Evolutionary conservation across 23 red algal genomes (phyloP).

Genomic region (Cyanidioschyzon merolae): DNA sequence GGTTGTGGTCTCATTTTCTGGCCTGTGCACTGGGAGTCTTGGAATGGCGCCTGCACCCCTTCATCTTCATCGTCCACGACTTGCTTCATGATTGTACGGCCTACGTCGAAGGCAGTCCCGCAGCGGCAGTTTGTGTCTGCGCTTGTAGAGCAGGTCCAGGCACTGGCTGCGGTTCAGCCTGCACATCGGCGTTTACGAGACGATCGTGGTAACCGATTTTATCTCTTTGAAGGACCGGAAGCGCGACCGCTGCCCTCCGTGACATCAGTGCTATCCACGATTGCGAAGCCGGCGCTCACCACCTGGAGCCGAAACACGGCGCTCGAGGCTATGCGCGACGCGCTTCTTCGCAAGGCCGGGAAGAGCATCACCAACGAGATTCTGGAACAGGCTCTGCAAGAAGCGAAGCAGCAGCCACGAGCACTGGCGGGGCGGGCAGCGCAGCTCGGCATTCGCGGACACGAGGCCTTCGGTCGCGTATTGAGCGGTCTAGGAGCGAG

Average conservation of each 20-base stretch:
- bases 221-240: not conserved
- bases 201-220: not conserved
- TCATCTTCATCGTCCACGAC: no score
- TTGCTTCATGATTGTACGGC: not conserved
- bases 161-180: not conserved
- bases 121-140: not conserved
- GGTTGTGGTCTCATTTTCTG: no score
- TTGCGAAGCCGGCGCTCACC: slow-evolving; percentile 12
- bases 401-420: not conserved
- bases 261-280: not conserved
- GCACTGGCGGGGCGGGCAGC: not conserved
- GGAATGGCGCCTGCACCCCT: no score
- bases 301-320: slow-evolving; percentile 2
- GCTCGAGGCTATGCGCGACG: slow-evolving; percentile 5
- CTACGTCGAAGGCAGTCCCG: not conserved
- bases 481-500: not conserved
- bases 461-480: slow-evolving; percentile 2
- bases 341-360: not conserved
- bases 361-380: not conserved
- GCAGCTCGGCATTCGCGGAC: not conserved
- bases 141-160: not conserved
- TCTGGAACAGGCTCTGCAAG: not conserved
- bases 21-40: no score
- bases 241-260: slow-evolving; percentile 8
- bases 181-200: not conserved